Conservation (phyloP, 331 rosid species). For the Acacia pycnantha region DNA sequence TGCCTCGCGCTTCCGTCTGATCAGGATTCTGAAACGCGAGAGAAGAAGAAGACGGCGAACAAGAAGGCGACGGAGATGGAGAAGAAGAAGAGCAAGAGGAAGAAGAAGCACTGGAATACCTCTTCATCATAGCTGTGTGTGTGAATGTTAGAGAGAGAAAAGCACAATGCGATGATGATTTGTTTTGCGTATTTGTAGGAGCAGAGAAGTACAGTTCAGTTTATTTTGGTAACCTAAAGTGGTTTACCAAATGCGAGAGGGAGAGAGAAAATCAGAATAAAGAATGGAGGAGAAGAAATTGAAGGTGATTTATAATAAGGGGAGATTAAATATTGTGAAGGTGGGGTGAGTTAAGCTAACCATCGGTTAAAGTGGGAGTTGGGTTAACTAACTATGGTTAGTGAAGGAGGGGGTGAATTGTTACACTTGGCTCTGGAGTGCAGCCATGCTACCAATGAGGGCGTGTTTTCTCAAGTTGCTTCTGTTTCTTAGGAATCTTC, state of each 20-base stretch:
- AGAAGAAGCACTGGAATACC: conserved; percentile 41
- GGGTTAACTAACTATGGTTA: conserved; percentile 41
- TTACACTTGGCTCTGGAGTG: conserved; percentile 51
- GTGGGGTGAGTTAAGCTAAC: conserved; percentile 8
- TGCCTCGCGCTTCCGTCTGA: conserved; percentile 25
- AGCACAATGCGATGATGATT: neutral
- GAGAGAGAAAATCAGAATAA: neutral
- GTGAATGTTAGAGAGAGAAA: neutral
- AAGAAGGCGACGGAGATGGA: neutral
- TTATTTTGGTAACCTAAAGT: conserved; percentile 45
- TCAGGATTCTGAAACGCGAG: conserved; percentile 37
- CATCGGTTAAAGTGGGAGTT: conserved; percentile 16
- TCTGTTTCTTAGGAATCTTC: conserved; percentile 12
- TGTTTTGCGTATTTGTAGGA: conserved; percentile 24
- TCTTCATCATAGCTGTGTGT: conserved; percentile 55
- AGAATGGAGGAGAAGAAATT: neutral
- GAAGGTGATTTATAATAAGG: neutral
- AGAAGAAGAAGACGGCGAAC: conserved; percentile 34
- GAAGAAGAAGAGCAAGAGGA: neutral
- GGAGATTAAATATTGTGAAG: neutral
- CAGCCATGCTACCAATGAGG: conserved; percentile 70
- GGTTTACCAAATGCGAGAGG: conserved; percentile 45
- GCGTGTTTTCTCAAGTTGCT: conserved; percentile 3
- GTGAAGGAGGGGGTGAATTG: conserved; percentile 1
- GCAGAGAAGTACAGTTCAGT: neutral